Base-by-base conservation (phyloP, 2,329 filamentous ascomycete genomes). In the Metarhizium album region DNA sequence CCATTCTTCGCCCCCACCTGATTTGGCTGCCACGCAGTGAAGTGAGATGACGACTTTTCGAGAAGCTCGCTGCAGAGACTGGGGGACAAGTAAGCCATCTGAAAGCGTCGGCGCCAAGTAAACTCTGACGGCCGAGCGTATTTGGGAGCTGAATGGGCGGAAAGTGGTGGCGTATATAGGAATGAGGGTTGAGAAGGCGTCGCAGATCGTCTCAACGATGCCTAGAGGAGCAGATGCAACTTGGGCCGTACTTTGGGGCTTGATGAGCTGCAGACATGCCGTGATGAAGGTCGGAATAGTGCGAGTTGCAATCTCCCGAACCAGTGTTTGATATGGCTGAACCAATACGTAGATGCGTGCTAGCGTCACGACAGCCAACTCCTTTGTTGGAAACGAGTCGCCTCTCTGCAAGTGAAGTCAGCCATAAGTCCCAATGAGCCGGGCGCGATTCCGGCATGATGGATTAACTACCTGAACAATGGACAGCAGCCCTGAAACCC, bases 241-340 rank as follows among this genome's bases (percentile, higher is more conserved):
- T 38, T 59, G 57, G 14, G 53, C 59, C 9, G 60, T 51, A 2
- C 71, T 65, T 0, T 70, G 64, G 0, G 69, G 64, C 57, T 81
- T 74, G 62, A 79, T 69, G 43, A 91, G 73, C 59, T 84, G 82
- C 43, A 95, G 67, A 59, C 86, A 89, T 3, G 84, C 75, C 1
- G 80, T 82, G 45, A 90, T 76, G 60, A 91, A 95, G 1, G 78
- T 71, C 1, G 87, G 82, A 20, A 96, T 71, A 3, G 82, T 87
- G 2, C 89, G 89, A 0, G 90, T 95, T 1, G 87, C 90, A 54
- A 96, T 87, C 64, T 96, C 90, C 59, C 91, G 79, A 43, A 91
- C 75, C 49, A 96, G 74, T 8, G 88, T 93, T 53, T 86, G 87
- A 62, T 90, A 90, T 37, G 84, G 81, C 62, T 90, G 87, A 40